Conservation (phyloP, 805 yeast species). For the fission yeast (Schizosaccharomyces pombe) region DNA sequence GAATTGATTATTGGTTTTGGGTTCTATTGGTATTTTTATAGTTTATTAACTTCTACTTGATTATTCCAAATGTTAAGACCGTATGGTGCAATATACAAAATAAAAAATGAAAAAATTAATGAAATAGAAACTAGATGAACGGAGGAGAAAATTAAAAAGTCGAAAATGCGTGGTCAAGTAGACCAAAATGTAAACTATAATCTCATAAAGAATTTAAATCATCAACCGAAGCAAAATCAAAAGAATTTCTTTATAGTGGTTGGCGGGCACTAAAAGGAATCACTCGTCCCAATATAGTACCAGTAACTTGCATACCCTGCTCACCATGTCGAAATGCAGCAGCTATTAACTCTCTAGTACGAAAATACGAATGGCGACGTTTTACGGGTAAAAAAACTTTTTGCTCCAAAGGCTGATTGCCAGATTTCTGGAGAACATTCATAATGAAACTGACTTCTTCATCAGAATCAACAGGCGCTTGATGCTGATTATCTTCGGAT, state of each 20-base stretch:
- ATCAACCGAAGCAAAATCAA: background rate
- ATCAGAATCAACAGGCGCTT: slow-evolving; percentile 44
- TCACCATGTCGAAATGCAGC: slow-evolving; percentile 36
- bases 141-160: too few species aligned
- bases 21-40: too few species aligned
- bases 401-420: slow-evolving; percentile 57
- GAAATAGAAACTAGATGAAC: too few species aligned
- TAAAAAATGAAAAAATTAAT: too few species aligned
- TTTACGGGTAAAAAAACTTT: slow-evolving; percentile 47
- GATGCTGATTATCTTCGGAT: slow-evolving; percentile 15
- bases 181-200: too few species aligned
- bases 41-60: too few species aligned
- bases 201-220: too few species aligned
- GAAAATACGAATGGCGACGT: slow-evolving; percentile 46
- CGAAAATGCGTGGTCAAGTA: too few species aligned
- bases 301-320: slow-evolving; percentile 4
- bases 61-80: too few species aligned
- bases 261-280: background rate
- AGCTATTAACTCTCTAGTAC: slow-evolving; percentile 88
- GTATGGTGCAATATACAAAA: too few species aligned
- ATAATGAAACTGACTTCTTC: slow-evolving; percentile 82
- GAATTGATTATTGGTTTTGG: too few species aligned
- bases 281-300: slow-evolving; percentile 3
- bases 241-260: background rate
- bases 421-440: slow-evolving; percentile 62